Evolutionary conservation across 1,284 basidiomycete genomes (phyloP), one percentile per base, ranked within the genome.

Genomic region (Microbotryum lychnidis-dioicae): DNA sequence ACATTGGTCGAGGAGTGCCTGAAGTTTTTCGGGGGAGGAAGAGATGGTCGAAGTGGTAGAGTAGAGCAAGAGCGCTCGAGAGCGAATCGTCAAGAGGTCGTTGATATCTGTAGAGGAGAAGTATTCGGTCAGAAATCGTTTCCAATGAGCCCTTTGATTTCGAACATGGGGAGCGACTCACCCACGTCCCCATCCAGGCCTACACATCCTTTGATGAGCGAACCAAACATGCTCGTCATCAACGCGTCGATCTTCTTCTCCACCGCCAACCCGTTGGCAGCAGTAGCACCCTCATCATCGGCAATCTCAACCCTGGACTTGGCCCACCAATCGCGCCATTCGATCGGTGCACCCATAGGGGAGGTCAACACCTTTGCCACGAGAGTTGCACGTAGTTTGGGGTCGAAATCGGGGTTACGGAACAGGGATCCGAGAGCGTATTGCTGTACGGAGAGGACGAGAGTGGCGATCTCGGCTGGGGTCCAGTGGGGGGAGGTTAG

Each of bases 401-500:
- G 37, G 16, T 42, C 37, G 14, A 54, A 8, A 6, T 42, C 47
- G 5, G 49, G 7, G 3, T 49, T 45, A 7, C 60, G 57, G 47
- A 68, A 68, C n/a, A 66, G 25, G 46, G 49, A 54, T 18, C 37
- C 56, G 60, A 66, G 54, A 44, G 61, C 46, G 53, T 62, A 64
- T 27, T 68, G 67, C 54, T 66, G 67, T 0, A 61, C 6, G 3
- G 62, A 56, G 5, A 64, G 45, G 33, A 66, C 67, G 60, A 68
- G 62, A 9, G 67, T 58, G 23, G 55, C 49, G n/a, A 64, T n/a
- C 2, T 68, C 66, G 20, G 23, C 18, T 9, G 59, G 31, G 0
- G 54, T 23, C 1, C 62, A 61, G n/a, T 60, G 52, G 2, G 25
- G 21, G 0, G 61, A 18, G 10, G 56, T 16, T 1, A 51, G 42